These are phyloP conservation scores for Tetrapyrgos nigripes DNA, from an alignment of 1,284 basidiomycete species.

Conservation along the genomic window DNA sequence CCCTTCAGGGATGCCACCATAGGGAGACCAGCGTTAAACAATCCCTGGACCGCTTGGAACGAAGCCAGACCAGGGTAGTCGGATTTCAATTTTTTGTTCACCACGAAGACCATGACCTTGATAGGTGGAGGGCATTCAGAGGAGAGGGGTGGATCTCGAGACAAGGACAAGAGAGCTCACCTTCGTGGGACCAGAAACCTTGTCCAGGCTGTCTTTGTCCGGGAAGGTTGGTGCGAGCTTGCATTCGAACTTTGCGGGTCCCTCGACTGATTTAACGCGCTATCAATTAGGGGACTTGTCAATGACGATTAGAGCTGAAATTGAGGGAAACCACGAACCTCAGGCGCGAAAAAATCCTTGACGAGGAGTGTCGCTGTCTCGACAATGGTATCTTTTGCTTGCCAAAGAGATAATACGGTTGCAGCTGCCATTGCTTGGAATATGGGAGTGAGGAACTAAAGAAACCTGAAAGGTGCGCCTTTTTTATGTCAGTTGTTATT, in stretches of 20 bases:
- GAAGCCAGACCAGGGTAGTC: not conserved
- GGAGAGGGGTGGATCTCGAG: not conserved
- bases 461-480: not conserved
- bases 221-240: slow-evolving; percentile 1
- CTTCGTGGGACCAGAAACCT: not conserved
- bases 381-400: slow-evolving; percentile 3
- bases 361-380: not conserved
- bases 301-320: not conserved
- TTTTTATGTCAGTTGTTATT: too few relatives aligned
- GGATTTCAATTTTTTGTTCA: not conserved
- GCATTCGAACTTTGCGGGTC: not conserved
- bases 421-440: not conserved
- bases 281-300: not conserved
- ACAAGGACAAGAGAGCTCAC: not conserved
- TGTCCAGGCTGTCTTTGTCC: not conserved
- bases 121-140: not conserved
- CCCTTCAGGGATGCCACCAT: not conserved
- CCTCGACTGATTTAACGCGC: not conserved
- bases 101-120: not conserved
- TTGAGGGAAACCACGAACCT: not conserved
- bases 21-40: not conserved
- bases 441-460: not conserved
- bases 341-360: slow-evolving; percentile 1
- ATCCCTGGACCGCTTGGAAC: not conserved
- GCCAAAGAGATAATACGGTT: slow-evolving; percentile 1